Evolutionary conservation across 441 rosid genomes (phyloP), one percentile per base, ranked within the genome.

Genomic region (Isatis lusitanica): DNA sequence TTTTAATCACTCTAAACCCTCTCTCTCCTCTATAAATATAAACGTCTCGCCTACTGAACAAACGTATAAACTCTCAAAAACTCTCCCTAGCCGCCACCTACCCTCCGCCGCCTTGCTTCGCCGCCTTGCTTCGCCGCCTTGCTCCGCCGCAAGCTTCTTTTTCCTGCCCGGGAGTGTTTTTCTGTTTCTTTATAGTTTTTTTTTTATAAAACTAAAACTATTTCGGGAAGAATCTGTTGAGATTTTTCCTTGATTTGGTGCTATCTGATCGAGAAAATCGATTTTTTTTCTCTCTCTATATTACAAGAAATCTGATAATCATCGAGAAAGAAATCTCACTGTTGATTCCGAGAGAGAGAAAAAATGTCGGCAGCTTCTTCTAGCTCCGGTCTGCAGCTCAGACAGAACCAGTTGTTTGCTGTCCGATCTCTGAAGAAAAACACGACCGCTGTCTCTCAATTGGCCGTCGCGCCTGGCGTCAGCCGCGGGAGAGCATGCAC

Each of bases 311-410:
- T 68, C 78, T 74, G 68, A 38, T 28, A 51, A 17, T 24, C 5
- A 13, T 12, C 60, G 16, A n/a, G 7, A 47, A 48, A 28, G 3
- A 36, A 42, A 13, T 36, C 0, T 44, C 43, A 52, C 58, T 73
- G 58, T 58, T 58, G 63, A 9, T 57, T 57, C 6, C 43, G 18
- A 9, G 1, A 30, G 7, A 5, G 6, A 30, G 33, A 39, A 73
- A 60, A 61, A 52, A 76, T 76, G 80, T 65, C 76, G 68, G 72
- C 63, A 17, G 67, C 75, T 63, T 70, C 80, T 2, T 76, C 80
- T 0, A 71, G 72, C 72, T 71, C 80, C 53, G 50, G 65, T 65
- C 63, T 76, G 0, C 46, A 70, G 4, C 59, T 70, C 5, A 71
- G 75, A 2, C 39, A 48, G 12, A 76, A 65, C 9, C 75, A 71